phyloP scores from a whole-genome alignment of 371 early-diverging fungal species.

The Circinella umbellata region DNA sequence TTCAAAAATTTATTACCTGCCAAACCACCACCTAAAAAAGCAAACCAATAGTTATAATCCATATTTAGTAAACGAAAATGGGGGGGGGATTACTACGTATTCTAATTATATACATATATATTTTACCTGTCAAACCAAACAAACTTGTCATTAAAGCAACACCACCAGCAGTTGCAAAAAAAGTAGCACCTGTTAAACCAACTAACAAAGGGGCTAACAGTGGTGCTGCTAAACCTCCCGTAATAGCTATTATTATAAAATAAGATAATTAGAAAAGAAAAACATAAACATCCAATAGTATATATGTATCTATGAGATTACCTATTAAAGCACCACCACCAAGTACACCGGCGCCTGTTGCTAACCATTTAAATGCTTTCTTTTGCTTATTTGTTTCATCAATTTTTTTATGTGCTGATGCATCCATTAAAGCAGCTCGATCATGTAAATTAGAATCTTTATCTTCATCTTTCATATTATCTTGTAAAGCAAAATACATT shows the following conservation, averaged over 20 bases:
- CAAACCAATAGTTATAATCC: background rate
- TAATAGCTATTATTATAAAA: constrained; percentile 41
- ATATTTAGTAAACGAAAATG: too few species aligned
- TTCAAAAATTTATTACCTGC: constrained; percentile 39
- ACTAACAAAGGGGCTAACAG: constrained; percentile 62
- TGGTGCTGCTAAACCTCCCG: constrained; percentile 74
- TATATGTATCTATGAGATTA: constrained; percentile 4
- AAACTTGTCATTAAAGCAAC: constrained; percentile 66
- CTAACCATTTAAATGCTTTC: constrained; percentile 58
- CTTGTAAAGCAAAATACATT: constrained; percentile 48
- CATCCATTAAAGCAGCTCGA: constrained; percentile 31
- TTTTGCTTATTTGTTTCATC: constrained; percentile 56
- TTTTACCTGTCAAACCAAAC: constrained; percentile 66
- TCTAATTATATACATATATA: too few species aligned
- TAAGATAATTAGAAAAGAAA: too few species aligned
- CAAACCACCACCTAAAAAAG: constrained; percentile 56
- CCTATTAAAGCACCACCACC: constrained; percentile 73
- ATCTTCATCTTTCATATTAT: constrained; percentile 19
- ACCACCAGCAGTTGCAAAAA: constrained; percentile 67
- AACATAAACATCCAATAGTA: too few species aligned
- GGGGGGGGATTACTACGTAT: too few species aligned
- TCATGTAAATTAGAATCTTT: constrained; percentile 15
- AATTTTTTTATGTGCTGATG: constrained; percentile 50
- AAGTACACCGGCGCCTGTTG: constrained; percentile 62
- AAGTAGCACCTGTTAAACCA: constrained; percentile 60